Evolutionary conservation across 805 yeast genomes (phyloP).

Genomic region (Nakazawaea sp.): DNA sequence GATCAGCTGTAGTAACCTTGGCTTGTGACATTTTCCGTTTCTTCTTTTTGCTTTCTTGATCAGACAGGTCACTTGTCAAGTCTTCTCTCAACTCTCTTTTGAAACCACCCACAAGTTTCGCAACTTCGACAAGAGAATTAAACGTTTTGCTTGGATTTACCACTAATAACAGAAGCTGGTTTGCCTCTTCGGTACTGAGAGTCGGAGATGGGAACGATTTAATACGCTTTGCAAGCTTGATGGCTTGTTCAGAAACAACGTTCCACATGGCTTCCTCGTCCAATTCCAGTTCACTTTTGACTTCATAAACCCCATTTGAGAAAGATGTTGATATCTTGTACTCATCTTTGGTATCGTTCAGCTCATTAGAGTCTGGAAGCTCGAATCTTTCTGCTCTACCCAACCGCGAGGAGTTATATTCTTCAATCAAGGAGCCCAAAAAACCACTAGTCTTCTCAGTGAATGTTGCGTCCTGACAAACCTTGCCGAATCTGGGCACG

Average conservation of each 20-base stretch:
- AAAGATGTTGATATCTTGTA: neutral
- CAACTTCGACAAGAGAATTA: slow-evolving; percentile 38
- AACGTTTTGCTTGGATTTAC: slow-evolving; percentile 36
- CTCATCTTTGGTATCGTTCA: neutral
- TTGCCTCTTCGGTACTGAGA: slow-evolving; percentile 23
- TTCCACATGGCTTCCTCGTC: slow-evolving; percentile 3
- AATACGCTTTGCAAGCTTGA: neutral
- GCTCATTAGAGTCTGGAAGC: slow-evolving; percentile 1
- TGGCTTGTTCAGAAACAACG: neutral
- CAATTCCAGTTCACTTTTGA: neutral
- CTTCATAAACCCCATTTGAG: slow-evolving; percentile 3
- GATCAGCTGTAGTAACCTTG: slow-evolving; percentile 4
- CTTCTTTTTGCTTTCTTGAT: slow-evolving; percentile 16
- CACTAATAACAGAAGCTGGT: slow-evolving; percentile 46
- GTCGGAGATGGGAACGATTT: too few species aligned
- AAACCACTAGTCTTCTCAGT: slow-evolving; percentile 26
- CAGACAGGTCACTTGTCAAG: slow-evolving; percentile 12
- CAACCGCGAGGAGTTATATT: slow-evolving; percentile 40
- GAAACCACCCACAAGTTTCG: slow-evolving; percentile 41
- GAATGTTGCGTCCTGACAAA: slow-evolving; percentile 19
- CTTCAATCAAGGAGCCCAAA: slow-evolving; percentile 31
- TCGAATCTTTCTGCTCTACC: slow-evolving; percentile 28
- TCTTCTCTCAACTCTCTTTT: slow-evolving; percentile 23
- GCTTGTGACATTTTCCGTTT: slow-evolving; percentile 16
- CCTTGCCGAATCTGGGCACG: slow-evolving; percentile 14